These are phyloP conservation scores for Monosporozyma siamensis DNA, from an alignment of 805 yeast species.

Conservation along the genomic window DNA sequence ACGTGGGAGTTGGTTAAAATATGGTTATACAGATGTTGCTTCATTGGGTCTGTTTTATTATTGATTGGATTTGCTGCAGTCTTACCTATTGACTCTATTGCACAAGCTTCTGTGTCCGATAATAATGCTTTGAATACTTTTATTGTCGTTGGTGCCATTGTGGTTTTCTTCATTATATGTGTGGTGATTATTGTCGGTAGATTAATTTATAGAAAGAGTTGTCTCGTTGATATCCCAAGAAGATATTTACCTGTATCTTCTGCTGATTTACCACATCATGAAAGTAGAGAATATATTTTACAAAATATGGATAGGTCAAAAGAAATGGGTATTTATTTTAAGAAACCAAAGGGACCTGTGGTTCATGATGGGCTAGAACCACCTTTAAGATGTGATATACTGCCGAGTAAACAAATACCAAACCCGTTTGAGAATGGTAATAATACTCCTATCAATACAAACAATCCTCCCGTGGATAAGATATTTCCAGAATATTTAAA, in stretches of 20 bases:
- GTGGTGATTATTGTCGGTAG: conserved; percentile 49
- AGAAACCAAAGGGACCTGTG: conserved; percentile 35
- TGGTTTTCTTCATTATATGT: conserved; percentile 44
- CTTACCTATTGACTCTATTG: conserved; percentile 72
- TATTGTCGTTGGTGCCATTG: conserved; percentile 67
- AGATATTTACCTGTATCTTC: conserved; percentile 59
- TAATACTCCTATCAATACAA: background rate
- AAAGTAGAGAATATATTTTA: conserved; percentile 34
- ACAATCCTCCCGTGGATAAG: too few species aligned
- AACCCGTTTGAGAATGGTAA: background rate
- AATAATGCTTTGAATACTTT: conserved; percentile 71
- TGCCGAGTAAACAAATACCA: background rate
- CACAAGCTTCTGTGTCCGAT: conserved; percentile 42
- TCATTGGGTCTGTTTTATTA: conserved; percentile 17
- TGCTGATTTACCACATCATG: conserved; percentile 45
- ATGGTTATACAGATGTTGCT: conserved; percentile 13
- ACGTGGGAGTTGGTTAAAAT: background rate
- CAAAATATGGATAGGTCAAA: conserved; percentile 36
- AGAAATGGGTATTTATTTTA: conserved; percentile 32
- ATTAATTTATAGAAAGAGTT: conserved; percentile 44
- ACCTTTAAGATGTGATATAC: conserved; percentile 30
- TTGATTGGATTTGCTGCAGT: conserved; percentile 56
- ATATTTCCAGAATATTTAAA: conserved; percentile 33
- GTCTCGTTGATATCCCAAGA: conserved; percentile 70
- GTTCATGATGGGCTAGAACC: conserved; percentile 46